Percentiles rank a stretch among this genome's conserved stretches.
Evolutionary conservation across 768 basidiomycete genomes (phyloP).

Genomic region (Leucogyrophana mollusca): DNA sequence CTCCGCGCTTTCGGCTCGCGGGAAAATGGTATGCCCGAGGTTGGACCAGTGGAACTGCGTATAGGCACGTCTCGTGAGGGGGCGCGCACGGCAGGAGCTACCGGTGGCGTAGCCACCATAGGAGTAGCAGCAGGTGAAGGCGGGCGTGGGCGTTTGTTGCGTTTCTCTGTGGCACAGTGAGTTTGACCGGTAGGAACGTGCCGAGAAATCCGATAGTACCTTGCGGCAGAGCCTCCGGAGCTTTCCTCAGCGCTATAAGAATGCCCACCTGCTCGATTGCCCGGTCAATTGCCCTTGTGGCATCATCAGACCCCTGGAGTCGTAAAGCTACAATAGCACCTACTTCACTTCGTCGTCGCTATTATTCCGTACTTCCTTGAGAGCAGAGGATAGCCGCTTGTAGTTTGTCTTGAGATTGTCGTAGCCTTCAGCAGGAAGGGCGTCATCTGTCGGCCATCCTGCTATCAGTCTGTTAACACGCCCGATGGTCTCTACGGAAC

Average conservation of each 20-base stretch:
- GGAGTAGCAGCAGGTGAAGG: slow-evolving; percentile 67
- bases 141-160: slow-evolving; percentile 71
- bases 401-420: slow-evolving; percentile 61
- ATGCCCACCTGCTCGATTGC: slow-evolving; percentile 68
- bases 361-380: slow-evolving; percentile 58
- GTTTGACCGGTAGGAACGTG: slow-evolving; percentile 4
- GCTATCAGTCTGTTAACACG: slow-evolving; percentile 73
- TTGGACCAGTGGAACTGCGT: slow-evolving; percentile 52
- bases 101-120: slow-evolving; percentile 32
- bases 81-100: slow-evolving; percentile 18
- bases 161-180: slow-evolving; percentile 51
- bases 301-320: slow-evolving; percentile 8
- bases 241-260: slow-evolving; percentile 71
- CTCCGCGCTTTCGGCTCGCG: slow-evolving; percentile 69
- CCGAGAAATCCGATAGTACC: slow-evolving; percentile 36
- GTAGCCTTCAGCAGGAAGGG: slow-evolving; percentile 63
- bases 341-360: slow-evolving; percentile 69
- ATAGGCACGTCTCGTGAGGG: slow-evolving; percentile 2
- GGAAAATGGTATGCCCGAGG: slow-evolving; percentile 47
- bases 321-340: slow-evolving; percentile 16
- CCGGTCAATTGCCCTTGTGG: slow-evolving; percentile 63
- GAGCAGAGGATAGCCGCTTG: slow-evolving; percentile 58
- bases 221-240: slow-evolving; percentile 57
- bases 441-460: slow-evolving; percentile 72
- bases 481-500: slow-evolving; percentile 57